A percentile compares a stretch with the other conserved stretches of the same genome.
phyloP scores from a whole-genome alignment of 768 basidiomycete genomes.

The Xerocomus potaroensis region DNA sequence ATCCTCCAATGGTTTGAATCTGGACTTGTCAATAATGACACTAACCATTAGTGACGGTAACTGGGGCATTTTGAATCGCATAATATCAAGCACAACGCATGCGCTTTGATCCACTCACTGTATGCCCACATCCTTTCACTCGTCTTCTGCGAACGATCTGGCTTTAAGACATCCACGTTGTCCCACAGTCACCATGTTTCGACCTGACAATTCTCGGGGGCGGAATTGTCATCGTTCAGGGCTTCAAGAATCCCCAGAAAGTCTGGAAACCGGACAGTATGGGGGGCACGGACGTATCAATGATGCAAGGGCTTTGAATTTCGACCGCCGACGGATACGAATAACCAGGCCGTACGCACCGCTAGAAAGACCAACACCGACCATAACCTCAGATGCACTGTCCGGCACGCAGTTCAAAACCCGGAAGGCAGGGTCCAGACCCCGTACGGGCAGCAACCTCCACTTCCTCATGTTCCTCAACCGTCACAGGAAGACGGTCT shows the following conservation, averaged over 20 bases:
- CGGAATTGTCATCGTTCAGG: too few species aligned
- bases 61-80: too few species aligned
- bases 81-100: too few species aligned
- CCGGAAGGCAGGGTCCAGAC: constrained; percentile 53
- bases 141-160: too few species aligned
- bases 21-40: constrained; percentile 38
- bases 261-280: too few species aligned
- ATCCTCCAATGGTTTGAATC: constrained; percentile 27
- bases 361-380: constrained; percentile 64
- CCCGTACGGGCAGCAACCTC: constrained; percentile 25
- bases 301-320: too few species aligned
- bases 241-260: too few species aligned
- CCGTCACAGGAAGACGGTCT: constrained; percentile 46
- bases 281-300: constrained; percentile 33
- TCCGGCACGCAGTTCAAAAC: constrained; percentile 46
- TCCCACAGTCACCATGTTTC: background rate
- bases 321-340: too few species aligned
- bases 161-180: too few species aligned
- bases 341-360: constrained; percentile 37
- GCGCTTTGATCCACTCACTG: too few species aligned
- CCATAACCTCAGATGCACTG: constrained; percentile 47
- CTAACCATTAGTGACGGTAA: constrained; percentile 37
- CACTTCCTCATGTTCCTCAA: constrained; percentile 61
- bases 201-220: constrained; percentile 24
- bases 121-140: too few species aligned